Percentiles rank a stretch among this genome's conserved stretches.
phyloP scores from a whole-genome alignment of 345 rosid genomes.

The Gossypium anomalum region DNA sequence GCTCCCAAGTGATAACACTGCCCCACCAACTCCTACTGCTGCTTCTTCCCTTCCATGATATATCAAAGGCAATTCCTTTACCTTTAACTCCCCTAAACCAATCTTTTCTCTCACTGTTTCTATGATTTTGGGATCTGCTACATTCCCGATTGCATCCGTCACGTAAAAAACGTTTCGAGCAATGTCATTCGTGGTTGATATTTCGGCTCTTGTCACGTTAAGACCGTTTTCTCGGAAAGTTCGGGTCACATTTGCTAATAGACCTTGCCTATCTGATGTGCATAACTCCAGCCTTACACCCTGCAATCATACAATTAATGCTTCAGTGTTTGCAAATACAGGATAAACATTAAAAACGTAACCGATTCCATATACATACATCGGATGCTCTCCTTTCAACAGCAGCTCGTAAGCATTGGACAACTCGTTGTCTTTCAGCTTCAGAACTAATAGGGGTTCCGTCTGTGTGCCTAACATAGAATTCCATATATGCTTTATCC shows the following conservation, averaged over 20 bases:
- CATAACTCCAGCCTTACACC: slow-evolving; percentile 80
- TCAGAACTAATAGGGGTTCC: slow-evolving; percentile 94
- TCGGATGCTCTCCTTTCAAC: slow-evolving; percentile 75
- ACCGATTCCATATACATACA: slow-evolving; percentile 30
- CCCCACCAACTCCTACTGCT: slow-evolving; percentile 55
- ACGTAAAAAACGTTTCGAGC: slow-evolving; percentile 73
- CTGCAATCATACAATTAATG: slow-evolving; percentile 28
- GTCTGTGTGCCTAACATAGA: slow-evolving; percentile 75
- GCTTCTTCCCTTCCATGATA: slow-evolving; percentile 49
- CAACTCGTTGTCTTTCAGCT: slow-evolving; percentile 86
- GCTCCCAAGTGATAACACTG: slow-evolving; percentile 75
- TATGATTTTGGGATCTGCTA: slow-evolving; percentile 52
- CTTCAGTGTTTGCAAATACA: slow-evolving; percentile 9
- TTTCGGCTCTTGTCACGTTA: slow-evolving; percentile 86
- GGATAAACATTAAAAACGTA: not conserved
- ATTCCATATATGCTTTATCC: slow-evolving; percentile 78
- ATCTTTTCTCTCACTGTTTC: slow-evolving; percentile 70
- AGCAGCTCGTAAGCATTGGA: slow-evolving; percentile 83
- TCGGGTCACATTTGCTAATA: slow-evolving; percentile 78
- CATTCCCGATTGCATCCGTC: slow-evolving; percentile 65
- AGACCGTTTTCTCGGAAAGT: slow-evolving; percentile 91
- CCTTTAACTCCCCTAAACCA: slow-evolving; percentile 53
- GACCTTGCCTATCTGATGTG: slow-evolving; percentile 58
- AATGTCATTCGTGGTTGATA: slow-evolving; percentile 56
- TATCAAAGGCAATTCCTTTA: slow-evolving; percentile 73